Evolutionary conservation across 2,329 filamentous ascomycete genomes (phyloP).

Genomic region (Plenodomus lindquistii): DNA sequence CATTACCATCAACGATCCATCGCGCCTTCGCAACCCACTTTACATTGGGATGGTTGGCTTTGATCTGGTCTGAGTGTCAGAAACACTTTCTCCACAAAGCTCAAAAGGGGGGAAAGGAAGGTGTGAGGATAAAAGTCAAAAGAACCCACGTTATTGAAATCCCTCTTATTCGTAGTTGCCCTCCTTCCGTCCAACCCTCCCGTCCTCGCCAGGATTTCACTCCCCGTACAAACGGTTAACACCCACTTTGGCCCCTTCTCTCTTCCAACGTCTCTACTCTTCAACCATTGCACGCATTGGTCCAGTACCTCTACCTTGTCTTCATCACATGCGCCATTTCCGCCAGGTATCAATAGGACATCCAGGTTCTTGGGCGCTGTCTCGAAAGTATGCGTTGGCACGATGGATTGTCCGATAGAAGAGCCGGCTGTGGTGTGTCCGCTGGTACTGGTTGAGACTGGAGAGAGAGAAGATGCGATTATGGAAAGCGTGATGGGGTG

Average conservation of each 20-base stretch:
- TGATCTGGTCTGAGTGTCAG: slow-evolving; percentile 40
- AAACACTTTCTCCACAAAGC: not conserved
- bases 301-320: slow-evolving; percentile 31
- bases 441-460: slow-evolving; percentile 37
- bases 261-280: slow-evolving; percentile 46
- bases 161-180: slow-evolving; percentile 69
- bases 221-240: slow-evolving; percentile 70
- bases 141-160: slow-evolving; percentile 48
- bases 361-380: slow-evolving; percentile 57
- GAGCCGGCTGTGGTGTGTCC: slow-evolving; percentile 15
- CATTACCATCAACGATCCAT: slow-evolving; percentile 67
- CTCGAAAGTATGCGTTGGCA: slow-evolving; percentile 61
- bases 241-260: slow-evolving; percentile 55
- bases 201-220: slow-evolving; percentile 60
- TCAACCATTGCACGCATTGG: slow-evolving; percentile 53
- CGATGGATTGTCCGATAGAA: slow-evolving; percentile 43
- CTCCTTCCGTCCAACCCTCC: slow-evolving; percentile 63
- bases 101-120: not conserved
- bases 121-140: not conserved
- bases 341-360: slow-evolving; percentile 69
- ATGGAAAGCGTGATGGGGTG: slow-evolving; percentile 36
- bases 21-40: slow-evolving; percentile 65
- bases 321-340: slow-evolving; percentile 51
- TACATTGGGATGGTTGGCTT: slow-evolving; percentile 54
- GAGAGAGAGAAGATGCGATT: slow-evolving; percentile 38